phyloP scores from a whole-genome alignment of 1,284 basidiomycete genomes.

The Cryptococcus sp. region DNA sequence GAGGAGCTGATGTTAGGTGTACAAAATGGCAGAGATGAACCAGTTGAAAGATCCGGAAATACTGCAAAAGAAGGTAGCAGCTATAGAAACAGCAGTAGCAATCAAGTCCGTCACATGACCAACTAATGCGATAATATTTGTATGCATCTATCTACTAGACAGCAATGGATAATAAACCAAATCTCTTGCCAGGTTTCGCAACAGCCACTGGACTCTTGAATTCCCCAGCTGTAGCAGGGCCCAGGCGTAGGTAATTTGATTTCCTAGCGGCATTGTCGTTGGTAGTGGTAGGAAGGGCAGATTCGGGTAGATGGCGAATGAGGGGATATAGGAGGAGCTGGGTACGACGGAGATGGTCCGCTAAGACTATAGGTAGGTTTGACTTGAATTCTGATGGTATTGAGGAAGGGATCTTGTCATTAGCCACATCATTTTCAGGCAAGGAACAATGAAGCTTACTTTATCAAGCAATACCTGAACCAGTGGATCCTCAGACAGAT shows the following conservation, averaged over 20 bases:
- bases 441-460: conserved; percentile 11
- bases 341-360: conserved; percentile 28
- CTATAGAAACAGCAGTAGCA: conserved; percentile 70
- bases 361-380: conserved; percentile 17
- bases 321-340: conserved; percentile 39
- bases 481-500: conserved; percentile 12
- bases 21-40: conserved; percentile 62
- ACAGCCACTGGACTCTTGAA: conserved; percentile 44
- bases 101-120: conserved; percentile 64
- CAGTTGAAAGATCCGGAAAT: conserved; percentile 34
- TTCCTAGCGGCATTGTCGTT: neutral
- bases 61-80: conserved; percentile 56
- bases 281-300: neutral
- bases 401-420: conserved; percentile 8
- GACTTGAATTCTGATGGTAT: conserved; percentile 6
- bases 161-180: conserved; percentile 41
- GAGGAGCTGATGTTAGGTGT: conserved; percentile 53
- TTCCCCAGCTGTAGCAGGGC: conserved; percentile 27
- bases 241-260: conserved; percentile 32
- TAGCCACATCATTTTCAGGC: neutral
- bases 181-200: conserved; percentile 43
- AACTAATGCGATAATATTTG: neutral
- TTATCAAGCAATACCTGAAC: conserved; percentile 17
- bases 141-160: conserved; percentile 10
- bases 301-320: conserved; percentile 19